Base-by-base conservation (phyloP, 2,329 filamentous ascomycete species). In the Aspergillus sp. region DNA sequence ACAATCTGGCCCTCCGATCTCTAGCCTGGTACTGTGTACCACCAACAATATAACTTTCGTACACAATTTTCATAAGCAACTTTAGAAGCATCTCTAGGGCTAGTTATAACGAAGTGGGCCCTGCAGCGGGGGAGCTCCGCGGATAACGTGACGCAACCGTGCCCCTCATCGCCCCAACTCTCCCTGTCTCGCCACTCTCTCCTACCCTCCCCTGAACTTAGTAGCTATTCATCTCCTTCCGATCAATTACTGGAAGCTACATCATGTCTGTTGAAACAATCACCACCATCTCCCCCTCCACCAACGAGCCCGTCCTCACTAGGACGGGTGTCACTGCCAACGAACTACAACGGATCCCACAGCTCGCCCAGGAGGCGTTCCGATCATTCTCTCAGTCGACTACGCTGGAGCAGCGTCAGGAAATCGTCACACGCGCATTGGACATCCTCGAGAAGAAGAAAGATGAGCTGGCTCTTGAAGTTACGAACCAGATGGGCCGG, bases 401-500 rank as follows among this genome's bases (percentile, higher is more conserved):
- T 0, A 82, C 86, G 2, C 84, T 98, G 52, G 79, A 84, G 54
- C 86, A 93, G 64, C 87, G 94, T 54, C 89, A 96, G 76, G 83
- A 84, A 51, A 93, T 96, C 65, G 87, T 97, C 69, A 87, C 86
- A 69, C 91, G 90, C 70, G 92, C 93, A 1, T 79, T 98, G 49
- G 84, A 88, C 63, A 77, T 91, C 4, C 81, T 98, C 29, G 77
- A 80, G 16, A 84, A 87, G 53, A 88, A 87, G 73, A 85, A 92
- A 75, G 89, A 95, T 86, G 90, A 87, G 63, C 82, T 98, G 36
- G 92, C 90, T 6, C 84, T 86, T 66, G 93, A 97, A 75, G 80
- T 98, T 60, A 97, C 93, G 0, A 88, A 91, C 73, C 93, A 98
- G 80, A 98, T 98, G 93, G 94, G 94, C 47, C 85, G 94, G 20